Conservation (phyloP, 176 grass and related monocot genomes). For the Elaeis guineensis region DNA sequence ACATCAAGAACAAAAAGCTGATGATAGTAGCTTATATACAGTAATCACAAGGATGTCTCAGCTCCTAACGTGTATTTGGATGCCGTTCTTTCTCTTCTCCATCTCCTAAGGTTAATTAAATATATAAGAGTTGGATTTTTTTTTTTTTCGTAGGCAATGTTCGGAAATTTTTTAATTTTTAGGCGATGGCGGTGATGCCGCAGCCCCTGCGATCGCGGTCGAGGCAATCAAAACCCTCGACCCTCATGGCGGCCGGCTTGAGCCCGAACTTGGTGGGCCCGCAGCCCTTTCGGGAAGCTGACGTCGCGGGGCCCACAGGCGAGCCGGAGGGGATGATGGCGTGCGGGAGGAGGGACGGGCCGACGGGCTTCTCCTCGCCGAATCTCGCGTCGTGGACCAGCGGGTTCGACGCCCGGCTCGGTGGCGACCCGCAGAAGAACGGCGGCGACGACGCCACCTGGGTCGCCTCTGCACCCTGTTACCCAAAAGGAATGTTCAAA, state of each 20-base stretch:
- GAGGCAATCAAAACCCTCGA: constrained; percentile 14
- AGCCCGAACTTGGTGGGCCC: constrained; percentile 11
- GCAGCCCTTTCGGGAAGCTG: constrained; percentile 1
- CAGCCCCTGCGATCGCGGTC: background rate
- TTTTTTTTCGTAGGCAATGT: no score
- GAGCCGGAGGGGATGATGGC: background rate
- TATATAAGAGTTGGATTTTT: background rate
- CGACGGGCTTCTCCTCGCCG: constrained; percentile 1
- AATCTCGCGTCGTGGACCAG: constrained; percentile 16
- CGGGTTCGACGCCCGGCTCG: constrained; percentile 12
- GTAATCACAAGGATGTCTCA: no score
- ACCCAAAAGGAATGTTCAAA: background rate
- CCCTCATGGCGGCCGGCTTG: background rate
- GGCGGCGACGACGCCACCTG: constrained; percentile 12
- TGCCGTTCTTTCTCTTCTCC: background rate
- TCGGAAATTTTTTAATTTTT: background rate
- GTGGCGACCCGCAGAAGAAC: constrained; percentile 20
- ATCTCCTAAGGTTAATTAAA: background rate
- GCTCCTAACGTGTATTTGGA: no score
- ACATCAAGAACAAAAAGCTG: no score
- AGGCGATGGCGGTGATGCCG: constrained; percentile 6
- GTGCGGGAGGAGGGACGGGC: background rate
- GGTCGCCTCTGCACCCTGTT: constrained; percentile 4
- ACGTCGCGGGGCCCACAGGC: background rate
- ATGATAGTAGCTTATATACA: no score